Base-by-base conservation (phyloP, 371 early-diverging fungal species). In the Syncephalastrum racemosum region DNA sequence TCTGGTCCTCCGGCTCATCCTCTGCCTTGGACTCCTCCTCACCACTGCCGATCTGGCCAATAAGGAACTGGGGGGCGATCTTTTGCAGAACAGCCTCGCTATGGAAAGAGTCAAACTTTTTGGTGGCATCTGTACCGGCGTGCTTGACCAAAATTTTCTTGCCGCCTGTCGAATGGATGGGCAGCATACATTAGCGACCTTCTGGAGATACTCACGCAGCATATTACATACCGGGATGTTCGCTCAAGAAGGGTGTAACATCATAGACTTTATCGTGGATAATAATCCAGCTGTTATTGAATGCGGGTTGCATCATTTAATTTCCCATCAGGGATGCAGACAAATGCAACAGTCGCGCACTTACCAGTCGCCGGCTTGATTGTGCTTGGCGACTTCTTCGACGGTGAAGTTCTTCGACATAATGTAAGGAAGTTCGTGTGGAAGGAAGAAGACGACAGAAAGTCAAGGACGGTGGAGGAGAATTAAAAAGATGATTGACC, bases 21-120 rank as follows among this genome's bases (percentile, higher is more conserved):
- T 31, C 42, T 27, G 50, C 42, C 12, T 36, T 19, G 25, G 86
- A 84, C 24, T 53, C 54, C 14, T 14, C 43, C 25, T 75, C 69
- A 15, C 86, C 88, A 42, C 64, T 64, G 15, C 80, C 83, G 48
- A 86, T 57, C 25, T 58, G 66, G 41, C 87, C 87, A 39, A 87
- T 80, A 56, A 71, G 75, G 59, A 83, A 71, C 12, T 79, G 68
- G 19, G 74, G 67, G 27, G 81, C 79, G 18, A 82, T 73, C 51
- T 81, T 74, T 63, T 81, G 78, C 54, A 87, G 71, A 23, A 85
- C 74, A 31, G 75, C 50, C 39, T 59, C 64, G 24, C 85, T 86
- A 71, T 95, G 94, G 66, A 93, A 90, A 49, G 86, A 79, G 54
- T 90, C 87, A 70, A 95, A 95, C 69, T 92, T 88, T 68, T 93